Base-by-base conservation (phyloP, 2,329 filamentous ascomycete species). In the Teratosphaeria zuluensis region DNA sequence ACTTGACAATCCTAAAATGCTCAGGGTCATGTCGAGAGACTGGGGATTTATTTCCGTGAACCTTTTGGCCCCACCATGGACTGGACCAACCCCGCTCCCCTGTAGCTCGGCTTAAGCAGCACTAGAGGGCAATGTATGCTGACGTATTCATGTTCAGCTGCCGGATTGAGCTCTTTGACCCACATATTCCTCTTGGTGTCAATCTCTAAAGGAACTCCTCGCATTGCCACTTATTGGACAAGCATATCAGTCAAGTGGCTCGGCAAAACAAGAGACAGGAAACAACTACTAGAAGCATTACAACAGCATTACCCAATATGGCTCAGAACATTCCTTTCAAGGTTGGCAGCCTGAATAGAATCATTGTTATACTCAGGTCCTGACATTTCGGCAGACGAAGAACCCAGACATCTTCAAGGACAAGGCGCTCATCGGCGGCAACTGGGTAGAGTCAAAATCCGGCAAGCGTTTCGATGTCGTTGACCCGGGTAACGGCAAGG, bases 391-490 rank as follows among this genome's bases (percentile, higher is more conserved):
- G 4, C 52, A 82, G 76, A 74, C 84, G 61, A 80, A 80, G 67
- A 78, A 80, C 60, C 74, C 79, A 11, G 76, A 78, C 28, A 66
- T 84, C n/a, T 79, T 84, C 67, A 77, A 77, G 56, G 78, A 80
- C 57, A 70, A 80, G 60, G 81, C 79, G 0, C 79, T 80, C 59
- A 75, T 84, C 46, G 70, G 78, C 59, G 81, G 81, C n/a, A 65
- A 80, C 65, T 84, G 81, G 80, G 72, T 80, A 42, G 78, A 80
- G 63, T 75, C 81, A 3, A 80, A 80, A 66, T 82, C 81, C 2
- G 79, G 80, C 57, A 81, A 82, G 68, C 75, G 78, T 55, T 84
- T 84, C 62, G 80, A 83, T 61, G 76, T 84, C 51, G 72, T 80
- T 56, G 82, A 80, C 59, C 78, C 78, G 28, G 78, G 78, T 54